phyloP scores from a whole-genome alignment of 768 basidiomycete genomes.

The Obba rivulosa region DNA sequence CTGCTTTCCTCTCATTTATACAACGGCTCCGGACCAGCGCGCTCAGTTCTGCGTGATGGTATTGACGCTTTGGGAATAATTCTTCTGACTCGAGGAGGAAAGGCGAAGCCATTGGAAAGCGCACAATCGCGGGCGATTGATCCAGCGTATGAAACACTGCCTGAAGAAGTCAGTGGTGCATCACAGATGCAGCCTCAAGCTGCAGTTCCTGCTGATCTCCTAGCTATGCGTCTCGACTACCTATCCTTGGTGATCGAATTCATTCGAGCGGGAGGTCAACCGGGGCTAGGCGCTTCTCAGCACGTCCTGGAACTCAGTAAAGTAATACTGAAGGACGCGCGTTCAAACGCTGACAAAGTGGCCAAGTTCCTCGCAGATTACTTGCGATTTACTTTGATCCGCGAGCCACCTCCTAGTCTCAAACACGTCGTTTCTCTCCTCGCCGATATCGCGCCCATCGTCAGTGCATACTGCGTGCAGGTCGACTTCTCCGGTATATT shows the following conservation, averaged over 20 bases:
- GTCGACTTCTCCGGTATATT: conserved; percentile 59
- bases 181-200: conserved; percentile 28
- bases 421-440: conserved; percentile 52
- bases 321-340: conserved; percentile 49
- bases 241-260: conserved; percentile 49
- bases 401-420: conserved; percentile 33
- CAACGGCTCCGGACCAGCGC: conserved; percentile 45
- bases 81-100: conserved; percentile 41
- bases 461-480: conserved; percentile 40
- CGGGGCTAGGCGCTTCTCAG: conserved; percentile 33
- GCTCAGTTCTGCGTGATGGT: conserved; percentile 58
- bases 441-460: conserved; percentile 48
- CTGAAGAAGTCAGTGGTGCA: conserved; percentile 5
- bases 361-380: conserved; percentile 52
- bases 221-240: conserved; percentile 61
- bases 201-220: conserved; percentile 46
- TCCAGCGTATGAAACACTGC: conserved; percentile 13
- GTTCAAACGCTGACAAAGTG: conserved; percentile 33
- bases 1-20: conserved; percentile 53
- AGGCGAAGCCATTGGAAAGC: conserved; percentile 30
- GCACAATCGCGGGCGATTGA: conserved; percentile 27
- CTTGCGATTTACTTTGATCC: conserved; percentile 44
- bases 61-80: conserved; percentile 62
- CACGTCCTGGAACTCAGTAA: conserved; percentile 53
- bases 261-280: conserved; percentile 42